Conservation (phyloP, 139 green algal species). For the Closterium sp. region DNA sequence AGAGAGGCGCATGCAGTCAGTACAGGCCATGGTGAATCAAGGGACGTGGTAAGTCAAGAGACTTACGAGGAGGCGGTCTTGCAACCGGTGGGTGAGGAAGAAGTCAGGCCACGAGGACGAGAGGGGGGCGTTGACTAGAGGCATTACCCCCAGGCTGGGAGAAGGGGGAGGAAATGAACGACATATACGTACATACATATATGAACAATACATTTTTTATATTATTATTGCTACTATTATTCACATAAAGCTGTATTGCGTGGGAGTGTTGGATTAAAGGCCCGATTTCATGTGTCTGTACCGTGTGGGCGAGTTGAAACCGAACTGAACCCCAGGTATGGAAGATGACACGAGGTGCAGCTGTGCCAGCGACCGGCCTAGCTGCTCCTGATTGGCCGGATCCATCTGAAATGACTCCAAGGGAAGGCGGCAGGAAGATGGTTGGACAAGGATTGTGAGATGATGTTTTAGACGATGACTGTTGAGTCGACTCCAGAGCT, state of each 20-base stretch:
- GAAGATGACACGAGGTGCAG: conserved; percentile 12
- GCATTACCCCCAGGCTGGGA: conserved; percentile 39
- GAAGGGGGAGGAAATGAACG: neutral
- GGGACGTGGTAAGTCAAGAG: neutral
- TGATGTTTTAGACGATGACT: too few relatives aligned
- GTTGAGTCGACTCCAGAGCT: too few relatives aligned
- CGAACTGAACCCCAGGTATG: neutral
- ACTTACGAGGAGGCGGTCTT: conserved; percentile 29
- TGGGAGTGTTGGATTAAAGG: too few relatives aligned
- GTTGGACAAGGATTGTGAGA: neutral
- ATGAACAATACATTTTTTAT: too few relatives aligned
- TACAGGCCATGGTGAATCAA: too few relatives aligned
- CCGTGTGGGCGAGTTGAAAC: neutral
- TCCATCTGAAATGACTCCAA: conserved; percentile 21
- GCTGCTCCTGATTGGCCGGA: neutral
- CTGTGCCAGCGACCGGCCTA: conserved; percentile 4
- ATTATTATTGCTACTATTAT: too few relatives aligned
- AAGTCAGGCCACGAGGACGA: too few relatives aligned
- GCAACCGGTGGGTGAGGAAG: conserved; percentile 11
- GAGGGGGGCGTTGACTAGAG: conserved; percentile 10
- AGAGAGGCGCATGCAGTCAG: too few relatives aligned
- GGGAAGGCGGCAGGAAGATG: too few relatives aligned
- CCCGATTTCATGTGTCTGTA: neutral
- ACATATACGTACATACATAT: too few relatives aligned
- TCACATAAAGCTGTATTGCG: too few relatives aligned